Evolutionary conservation across 495 filamentous ascomycete species (phyloP).

Genomic region (Aspergillus biplanus): DNA sequence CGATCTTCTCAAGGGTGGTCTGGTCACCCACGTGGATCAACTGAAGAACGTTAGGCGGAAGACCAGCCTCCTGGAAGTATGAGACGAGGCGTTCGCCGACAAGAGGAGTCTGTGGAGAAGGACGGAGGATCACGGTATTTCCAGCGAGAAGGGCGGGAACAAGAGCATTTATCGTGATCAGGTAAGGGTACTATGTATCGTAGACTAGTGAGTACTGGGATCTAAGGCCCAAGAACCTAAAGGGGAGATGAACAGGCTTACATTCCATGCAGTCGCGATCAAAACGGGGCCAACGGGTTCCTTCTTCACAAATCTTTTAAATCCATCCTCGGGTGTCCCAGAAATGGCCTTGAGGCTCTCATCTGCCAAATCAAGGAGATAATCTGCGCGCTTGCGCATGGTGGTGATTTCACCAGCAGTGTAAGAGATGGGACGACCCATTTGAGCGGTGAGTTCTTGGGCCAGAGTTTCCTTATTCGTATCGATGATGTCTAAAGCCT

Average conservation of each 20-base stretch:
- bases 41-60: slow-evolving; percentile 81
- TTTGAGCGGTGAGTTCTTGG: slow-evolving; percentile 84
- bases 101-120: slow-evolving; percentile 91
- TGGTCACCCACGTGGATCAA: slow-evolving; percentile 84
- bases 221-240: too few relatives aligned
- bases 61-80: slow-evolving; percentile 77
- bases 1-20: slow-evolving; percentile 72
- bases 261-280: slow-evolving; percentile 93
- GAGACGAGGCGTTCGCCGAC: slow-evolving; percentile 80
- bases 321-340: slow-evolving; percentile 82
- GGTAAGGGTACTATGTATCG: slow-evolving; percentile 76
- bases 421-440: slow-evolving; percentile 92
- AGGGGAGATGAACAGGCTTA: slow-evolving; percentile 44
- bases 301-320: slow-evolving; percentile 86
- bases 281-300: slow-evolving; percentile 83
- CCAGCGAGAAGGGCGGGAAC: slow-evolving; percentile 87
- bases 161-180: slow-evolving; percentile 88
- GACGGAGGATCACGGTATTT: slow-evolving; percentile 88
- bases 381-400: slow-evolving; percentile 78
- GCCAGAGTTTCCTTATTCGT: slow-evolving; percentile 76
- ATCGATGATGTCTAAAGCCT: slow-evolving; percentile 70
- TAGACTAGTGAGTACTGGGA: not conserved
- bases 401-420: slow-evolving; percentile 81
- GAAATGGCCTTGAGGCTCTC: slow-evolving; percentile 65
- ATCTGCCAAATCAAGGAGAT: slow-evolving; percentile 78